phyloP scores from a whole-genome alignment of 2,329 filamentous ascomycete genomes.

The Neonectria sp. region DNA sequence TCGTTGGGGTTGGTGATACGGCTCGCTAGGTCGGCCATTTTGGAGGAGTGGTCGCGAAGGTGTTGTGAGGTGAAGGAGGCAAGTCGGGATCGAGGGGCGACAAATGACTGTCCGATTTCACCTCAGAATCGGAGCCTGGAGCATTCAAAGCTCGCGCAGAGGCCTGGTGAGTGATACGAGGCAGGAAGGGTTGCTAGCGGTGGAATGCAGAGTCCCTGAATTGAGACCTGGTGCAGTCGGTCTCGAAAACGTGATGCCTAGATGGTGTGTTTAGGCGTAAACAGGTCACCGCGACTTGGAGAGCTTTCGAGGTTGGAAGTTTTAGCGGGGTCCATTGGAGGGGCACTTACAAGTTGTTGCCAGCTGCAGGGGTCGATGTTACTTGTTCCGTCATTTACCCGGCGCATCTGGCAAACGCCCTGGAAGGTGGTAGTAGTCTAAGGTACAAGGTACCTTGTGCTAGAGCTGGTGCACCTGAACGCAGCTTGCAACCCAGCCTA shows the following conservation, averaged over 20 bases:
- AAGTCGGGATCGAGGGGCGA: conserved; percentile 31
- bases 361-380: conserved; percentile 17
- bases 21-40: conserved; percentile 66
- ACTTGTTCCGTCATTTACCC: conserved; percentile 49
- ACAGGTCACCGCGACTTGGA: conserved; percentile 34
- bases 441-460: neutral
- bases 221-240: conserved; percentile 1
- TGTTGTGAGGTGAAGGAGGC: conserved; percentile 26
- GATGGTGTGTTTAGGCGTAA: conserved; percentile 35
- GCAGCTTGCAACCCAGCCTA: conserved; percentile 5
- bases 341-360: conserved; percentile 45
- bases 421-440: too few relatives aligned
- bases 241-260: neutral
- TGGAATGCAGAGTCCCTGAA: neutral
- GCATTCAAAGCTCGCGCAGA: conserved; percentile 27
- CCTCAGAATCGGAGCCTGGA: conserved; percentile 31
- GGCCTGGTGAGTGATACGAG: conserved; percentile 1
- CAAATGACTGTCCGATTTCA: conserved; percentile 25
- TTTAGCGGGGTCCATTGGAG: conserved; percentile 55
- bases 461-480: neutral
- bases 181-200: neutral
- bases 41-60: conserved; percentile 24
- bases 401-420: conserved; percentile 35
- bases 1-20: conserved; percentile 64
- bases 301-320: conserved; percentile 35